These are phyloP conservation scores for Lachancea waltii DNA, from an alignment of 805 yeast genomes.

Conservation along the genomic window DNA sequence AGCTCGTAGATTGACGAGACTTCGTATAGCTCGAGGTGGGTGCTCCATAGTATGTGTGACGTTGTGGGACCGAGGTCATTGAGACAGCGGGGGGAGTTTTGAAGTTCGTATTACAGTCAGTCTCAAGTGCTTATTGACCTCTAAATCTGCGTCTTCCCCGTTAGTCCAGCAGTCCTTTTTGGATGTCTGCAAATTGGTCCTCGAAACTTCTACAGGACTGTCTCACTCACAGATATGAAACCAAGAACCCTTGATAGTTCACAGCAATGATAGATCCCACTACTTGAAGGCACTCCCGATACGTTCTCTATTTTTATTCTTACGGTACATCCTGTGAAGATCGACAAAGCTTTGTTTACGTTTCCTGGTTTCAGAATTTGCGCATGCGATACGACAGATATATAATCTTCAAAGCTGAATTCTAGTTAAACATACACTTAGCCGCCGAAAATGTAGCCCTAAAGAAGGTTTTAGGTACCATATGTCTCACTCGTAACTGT, in stretches of 20 bases:
- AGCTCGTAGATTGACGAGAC: slow-evolving; percentile 5
- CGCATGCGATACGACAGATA: neutral
- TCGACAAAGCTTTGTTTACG: slow-evolving; percentile 9
- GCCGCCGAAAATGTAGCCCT: no score
- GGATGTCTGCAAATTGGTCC: neutral
- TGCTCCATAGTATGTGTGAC: slow-evolving; percentile 32
- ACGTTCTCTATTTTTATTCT: neutral
- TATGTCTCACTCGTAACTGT: no score
- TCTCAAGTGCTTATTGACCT: no score
- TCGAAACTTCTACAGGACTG: neutral
- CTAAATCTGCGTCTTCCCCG: neutral
- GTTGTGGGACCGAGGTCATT: slow-evolving; percentile 23
- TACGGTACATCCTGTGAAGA: slow-evolving; percentile 1
- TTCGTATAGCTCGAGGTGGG: slow-evolving; percentile 6
- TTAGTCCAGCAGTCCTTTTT: no score
- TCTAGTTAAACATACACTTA: no score
- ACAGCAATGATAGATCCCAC: neutral
- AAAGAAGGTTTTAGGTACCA: no score
- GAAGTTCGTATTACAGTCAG: no score
- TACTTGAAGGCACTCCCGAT: neutral
- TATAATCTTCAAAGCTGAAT: no score
- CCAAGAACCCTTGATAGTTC: neutral
- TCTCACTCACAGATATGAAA: neutral
- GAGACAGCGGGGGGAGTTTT: no score
- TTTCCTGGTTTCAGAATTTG: slow-evolving; percentile 9